A percentile compares a stretch with the other conserved stretches of the same genome.
phyloP scores from a whole-genome alignment of 495 filamentous ascomycete genomes.

The Clohesyomyces aquaticus region DNA sequence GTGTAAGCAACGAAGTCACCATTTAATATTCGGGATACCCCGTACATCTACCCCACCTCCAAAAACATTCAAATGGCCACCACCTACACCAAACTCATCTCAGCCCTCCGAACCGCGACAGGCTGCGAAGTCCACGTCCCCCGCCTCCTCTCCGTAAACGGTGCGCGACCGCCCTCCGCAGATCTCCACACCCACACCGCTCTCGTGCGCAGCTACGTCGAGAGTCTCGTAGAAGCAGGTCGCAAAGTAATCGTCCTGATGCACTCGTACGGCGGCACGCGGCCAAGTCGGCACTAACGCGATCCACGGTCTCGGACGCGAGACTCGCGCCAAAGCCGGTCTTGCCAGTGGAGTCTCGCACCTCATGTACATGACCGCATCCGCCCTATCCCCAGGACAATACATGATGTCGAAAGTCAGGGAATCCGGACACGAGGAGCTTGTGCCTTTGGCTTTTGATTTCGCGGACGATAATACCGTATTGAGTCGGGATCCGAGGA shows the following conservation, averaged over 20 bases:
- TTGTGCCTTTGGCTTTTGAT: slow-evolving; percentile 44
- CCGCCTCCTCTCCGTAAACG: slow-evolving; percentile 40
- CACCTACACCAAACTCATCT: slow-evolving; percentile 43
- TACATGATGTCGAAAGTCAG: slow-evolving; percentile 44
- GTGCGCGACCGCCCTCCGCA: slow-evolving; percentile 39
- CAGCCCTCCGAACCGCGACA: slow-evolving; percentile 36
- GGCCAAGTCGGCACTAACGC: slow-evolving; percentile 46
- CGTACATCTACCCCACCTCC: too few relatives aligned
- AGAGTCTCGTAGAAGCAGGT: slow-evolving; percentile 40
- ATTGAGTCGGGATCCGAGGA: slow-evolving; percentile 39
- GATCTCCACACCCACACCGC: slow-evolving; percentile 35
- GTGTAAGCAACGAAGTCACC: too few relatives aligned
- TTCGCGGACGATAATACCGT: slow-evolving; percentile 43
- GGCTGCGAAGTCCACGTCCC: slow-evolving; percentile 46
- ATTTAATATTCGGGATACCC: too few relatives aligned
- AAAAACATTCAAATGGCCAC: too few relatives aligned
- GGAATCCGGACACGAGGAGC: slow-evolving; percentile 42
- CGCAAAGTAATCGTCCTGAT: slow-evolving; percentile 42
- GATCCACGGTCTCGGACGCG: slow-evolving; percentile 36
- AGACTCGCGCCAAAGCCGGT: slow-evolving; percentile 10
- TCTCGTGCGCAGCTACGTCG: slow-evolving; percentile 37
- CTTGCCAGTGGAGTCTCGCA: slow-evolving; percentile 40
- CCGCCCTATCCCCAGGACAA: slow-evolving; percentile 34
- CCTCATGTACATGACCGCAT: slow-evolving; percentile 47
- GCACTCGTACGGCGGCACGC: slow-evolving; percentile 50